Evolutionary conservation across 768 basidiomycete species (phyloP).

Genomic region (Boletus coccyginus): DNA sequence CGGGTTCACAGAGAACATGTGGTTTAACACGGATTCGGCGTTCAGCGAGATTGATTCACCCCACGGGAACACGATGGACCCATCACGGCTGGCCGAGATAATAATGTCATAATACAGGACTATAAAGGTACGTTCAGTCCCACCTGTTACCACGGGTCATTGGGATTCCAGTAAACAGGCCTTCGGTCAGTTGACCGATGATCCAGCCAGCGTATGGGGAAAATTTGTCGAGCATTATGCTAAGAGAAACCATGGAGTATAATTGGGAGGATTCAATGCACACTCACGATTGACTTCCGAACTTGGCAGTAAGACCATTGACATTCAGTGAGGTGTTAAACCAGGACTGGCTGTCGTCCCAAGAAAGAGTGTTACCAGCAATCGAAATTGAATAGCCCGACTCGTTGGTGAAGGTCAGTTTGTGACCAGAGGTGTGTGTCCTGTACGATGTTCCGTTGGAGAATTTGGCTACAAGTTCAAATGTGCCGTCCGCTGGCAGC

Average conservation of each 20-base stretch:
- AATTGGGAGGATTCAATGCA: neutral
- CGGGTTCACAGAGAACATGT: conserved; percentile 15
- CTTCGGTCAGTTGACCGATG: conserved; percentile 4
- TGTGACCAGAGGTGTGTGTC: conserved; percentile 1
- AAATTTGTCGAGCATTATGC: conserved; percentile 1
- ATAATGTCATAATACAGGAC: neutral
- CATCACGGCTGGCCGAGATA: neutral
- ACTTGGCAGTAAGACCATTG: conserved; percentile 3
- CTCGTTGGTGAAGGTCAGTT: conserved; percentile 8
- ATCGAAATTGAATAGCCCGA: conserved; percentile 12
- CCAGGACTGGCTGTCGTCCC: conserved; percentile 15
- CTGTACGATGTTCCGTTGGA: conserved; percentile 4
- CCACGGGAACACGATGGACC: conserved; percentile 11
- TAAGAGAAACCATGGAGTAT: neutral
- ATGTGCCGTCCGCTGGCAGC: neutral
- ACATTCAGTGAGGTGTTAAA: conserved; percentile 10
- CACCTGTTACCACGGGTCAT: conserved; percentile 8
- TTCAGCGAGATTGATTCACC: conserved; percentile 4
- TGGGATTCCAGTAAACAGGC: conserved; percentile 11
- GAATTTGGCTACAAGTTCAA: conserved; percentile 11
- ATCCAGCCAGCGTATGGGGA: neutral
- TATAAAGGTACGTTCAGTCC: neutral
- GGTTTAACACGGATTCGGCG: conserved; percentile 8
- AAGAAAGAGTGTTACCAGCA: conserved; percentile 10
- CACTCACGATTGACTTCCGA: conserved; percentile 8